These are phyloP conservation scores for Groenewaldozyma auringiensis DNA, from an alignment of 1,139 yeast genomes.

Conservation along the genomic window DNA sequence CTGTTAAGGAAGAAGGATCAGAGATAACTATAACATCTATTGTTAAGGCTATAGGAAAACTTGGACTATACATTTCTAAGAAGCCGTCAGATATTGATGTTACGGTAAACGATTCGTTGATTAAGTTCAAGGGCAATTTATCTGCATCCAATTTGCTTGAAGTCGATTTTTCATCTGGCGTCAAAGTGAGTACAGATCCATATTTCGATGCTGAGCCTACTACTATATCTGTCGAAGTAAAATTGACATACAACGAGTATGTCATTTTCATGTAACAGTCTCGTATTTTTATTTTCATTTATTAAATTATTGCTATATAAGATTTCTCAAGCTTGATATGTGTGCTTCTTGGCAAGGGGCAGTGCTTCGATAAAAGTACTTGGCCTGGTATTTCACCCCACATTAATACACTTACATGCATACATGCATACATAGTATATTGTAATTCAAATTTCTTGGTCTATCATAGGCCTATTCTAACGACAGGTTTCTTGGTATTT, in stretches of 20 bases:
- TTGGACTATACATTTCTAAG: constrained; percentile 14
- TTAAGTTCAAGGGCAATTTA: background rate
- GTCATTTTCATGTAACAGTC: too few relatives aligned
- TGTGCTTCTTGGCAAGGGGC: too few relatives aligned
- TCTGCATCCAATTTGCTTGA: background rate
- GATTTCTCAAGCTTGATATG: too few relatives aligned
- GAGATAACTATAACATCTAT: constrained; percentile 6
- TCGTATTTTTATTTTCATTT: too few relatives aligned
- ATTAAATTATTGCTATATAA: too few relatives aligned
- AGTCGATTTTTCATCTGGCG: background rate
- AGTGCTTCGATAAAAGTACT: too few relatives aligned
- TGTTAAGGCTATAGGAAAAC: constrained; percentile 16
- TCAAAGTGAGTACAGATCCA: background rate
- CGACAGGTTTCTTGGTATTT: too few relatives aligned
- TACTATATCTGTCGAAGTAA: background rate
- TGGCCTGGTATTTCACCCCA: too few relatives aligned
- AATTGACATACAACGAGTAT: background rate
- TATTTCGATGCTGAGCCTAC: background rate
- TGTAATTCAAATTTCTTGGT: too few relatives aligned
- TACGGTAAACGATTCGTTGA: background rate
- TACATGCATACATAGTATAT: too few relatives aligned
- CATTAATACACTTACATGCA: too few relatives aligned
- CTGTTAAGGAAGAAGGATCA: constrained; percentile 2
- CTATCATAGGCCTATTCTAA: too few relatives aligned
- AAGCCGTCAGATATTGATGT: background rate